Evolutionary conservation across 2,329 filamentous ascomycete species (phyloP), one percentile per base, ranked within the genome.

Genomic region (Botrytis fabae): DNA sequence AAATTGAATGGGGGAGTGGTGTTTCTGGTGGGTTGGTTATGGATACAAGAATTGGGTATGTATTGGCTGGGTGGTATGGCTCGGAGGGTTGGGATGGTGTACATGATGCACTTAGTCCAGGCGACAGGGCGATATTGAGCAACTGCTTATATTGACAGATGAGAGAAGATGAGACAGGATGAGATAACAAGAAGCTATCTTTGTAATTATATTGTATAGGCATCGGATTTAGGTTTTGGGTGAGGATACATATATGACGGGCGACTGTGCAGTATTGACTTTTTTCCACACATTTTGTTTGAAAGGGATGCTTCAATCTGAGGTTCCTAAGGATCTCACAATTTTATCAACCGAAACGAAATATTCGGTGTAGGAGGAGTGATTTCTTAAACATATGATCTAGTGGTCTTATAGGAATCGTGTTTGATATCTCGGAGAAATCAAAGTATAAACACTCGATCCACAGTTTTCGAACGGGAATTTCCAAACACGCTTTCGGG

Each of bases 11-110:
- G 14, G 7, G 46, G 20, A n/a, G 44, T 46, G 25, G 42, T 54
- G 44, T 74, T 73, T 74, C 74, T 75, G 64, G 32, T 54, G 64
- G 42, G 40, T 65, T n/a, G 46, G 25, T 22, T 54, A 10, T 54
- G 63, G 44, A 32, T 51, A 7, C 16, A 9, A 65, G 63, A 32
- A 25, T 35, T 66, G 25, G 22, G 28, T 35, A 40, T 28, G 44
- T 16, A 28, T 35, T 18, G 25, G 32, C 22, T 16, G 14, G 12
- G 8, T 40, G 32, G 72, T 69, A 71, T 44, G 20, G 54, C 38
- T 40, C 16, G 6, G 14, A 38, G 20, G 42, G 63, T 14, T 38
- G 38, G 42, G 2, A 35, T 16, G 42, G 4, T 46, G 16, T 28
- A 35, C 35, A 20, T 18, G 42, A 46, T 48, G 2, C 16, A 9